A percentile compares a stretch with the other conserved stretches of the same genome.
These are phyloP conservation scores for Exophiala alcalophila DNA, from an alignment of 2,329 filamentous ascomycete species.

Conservation along the genomic window DNA sequence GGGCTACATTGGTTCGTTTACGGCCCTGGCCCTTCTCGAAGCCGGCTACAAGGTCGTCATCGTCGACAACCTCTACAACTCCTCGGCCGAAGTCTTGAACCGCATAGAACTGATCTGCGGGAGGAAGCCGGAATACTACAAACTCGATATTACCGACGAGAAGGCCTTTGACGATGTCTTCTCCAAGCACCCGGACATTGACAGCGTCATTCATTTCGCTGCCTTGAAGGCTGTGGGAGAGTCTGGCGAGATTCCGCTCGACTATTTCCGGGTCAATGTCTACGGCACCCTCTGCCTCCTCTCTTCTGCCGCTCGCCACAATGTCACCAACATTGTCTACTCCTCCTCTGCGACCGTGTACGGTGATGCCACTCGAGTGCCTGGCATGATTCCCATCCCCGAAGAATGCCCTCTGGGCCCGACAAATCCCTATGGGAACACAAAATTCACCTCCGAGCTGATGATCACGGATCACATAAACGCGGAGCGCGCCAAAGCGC, in stretches of 20 bases:
- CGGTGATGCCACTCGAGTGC: constrained; percentile 91
- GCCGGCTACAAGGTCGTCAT: constrained; percentile 96
- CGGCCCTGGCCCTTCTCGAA: constrained; percentile 82
- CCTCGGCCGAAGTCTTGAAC: constrained; percentile 83
- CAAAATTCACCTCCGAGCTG: constrained; percentile 86
- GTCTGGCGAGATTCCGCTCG: constrained; percentile 86
- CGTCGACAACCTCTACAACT: constrained; percentile 96
- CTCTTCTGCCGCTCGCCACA: constrained; percentile 79
- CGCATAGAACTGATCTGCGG: constrained; percentile 92
- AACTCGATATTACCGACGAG: constrained; percentile 86
- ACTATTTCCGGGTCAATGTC: constrained; percentile 98
- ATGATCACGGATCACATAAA: constrained; percentile 90
- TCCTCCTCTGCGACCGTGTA: constrained; percentile 98
- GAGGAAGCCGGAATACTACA: constrained; percentile 79
- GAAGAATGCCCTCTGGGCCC: constrained; percentile 94
- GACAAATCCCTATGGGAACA: constrained; percentile 96
- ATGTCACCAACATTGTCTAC: constrained; percentile 96
- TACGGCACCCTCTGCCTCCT: constrained; percentile 86
- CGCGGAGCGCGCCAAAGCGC: constrained; percentile 76
- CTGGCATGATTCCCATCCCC: constrained; percentile 98
- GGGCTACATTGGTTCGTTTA: constrained; percentile 99
- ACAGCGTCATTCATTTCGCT: constrained; percentile 98
- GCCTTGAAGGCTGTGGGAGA: constrained; percentile 98
- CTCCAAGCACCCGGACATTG: constrained; percentile 82
- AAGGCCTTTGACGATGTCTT: constrained; percentile 82